Percentiles rank a stretch among this genome's conserved stretches.
These are phyloP conservation scores for Salix viminalis DNA, from an alignment of 345 rosid genomes.

Conservation along the genomic window DNA sequence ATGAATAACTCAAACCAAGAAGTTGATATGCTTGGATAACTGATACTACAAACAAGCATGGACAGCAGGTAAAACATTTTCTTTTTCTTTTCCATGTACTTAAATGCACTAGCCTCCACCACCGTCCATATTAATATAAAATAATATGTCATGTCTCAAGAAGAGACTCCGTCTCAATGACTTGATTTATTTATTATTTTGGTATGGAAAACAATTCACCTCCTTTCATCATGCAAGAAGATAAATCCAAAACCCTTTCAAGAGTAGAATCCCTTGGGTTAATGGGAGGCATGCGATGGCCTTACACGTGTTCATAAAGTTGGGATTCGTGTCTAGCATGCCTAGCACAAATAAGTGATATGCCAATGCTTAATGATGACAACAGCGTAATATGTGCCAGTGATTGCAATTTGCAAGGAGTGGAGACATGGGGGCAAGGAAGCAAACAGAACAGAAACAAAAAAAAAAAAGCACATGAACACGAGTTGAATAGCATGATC, in stretches of 20 bases:
- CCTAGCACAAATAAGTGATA: background rate
- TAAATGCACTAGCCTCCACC: background rate
- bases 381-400: background rate
- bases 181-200: background rate
- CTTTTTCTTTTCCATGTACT: background rate
- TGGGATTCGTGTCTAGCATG: slow-evolving; percentile 7
- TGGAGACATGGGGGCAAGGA: background rate
- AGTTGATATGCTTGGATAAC: background rate
- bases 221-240: background rate
- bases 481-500: background rate
- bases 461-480: too few species aligned
- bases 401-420: background rate
- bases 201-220: background rate
- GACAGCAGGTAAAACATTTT: background rate
- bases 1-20: background rate
- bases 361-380: background rate
- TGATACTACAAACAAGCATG: background rate
- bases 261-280: background rate
- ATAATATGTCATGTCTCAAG: background rate
- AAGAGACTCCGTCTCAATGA: background rate
- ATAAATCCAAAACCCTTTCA: background rate
- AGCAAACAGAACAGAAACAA: background rate
- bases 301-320: background rate
- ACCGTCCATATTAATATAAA: background rate
- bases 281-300: background rate